These are phyloP conservation scores for Tripidium arundinaceum DNA, from an alignment of 202 grass and related monocot species.

Conservation along the genomic window DNA sequence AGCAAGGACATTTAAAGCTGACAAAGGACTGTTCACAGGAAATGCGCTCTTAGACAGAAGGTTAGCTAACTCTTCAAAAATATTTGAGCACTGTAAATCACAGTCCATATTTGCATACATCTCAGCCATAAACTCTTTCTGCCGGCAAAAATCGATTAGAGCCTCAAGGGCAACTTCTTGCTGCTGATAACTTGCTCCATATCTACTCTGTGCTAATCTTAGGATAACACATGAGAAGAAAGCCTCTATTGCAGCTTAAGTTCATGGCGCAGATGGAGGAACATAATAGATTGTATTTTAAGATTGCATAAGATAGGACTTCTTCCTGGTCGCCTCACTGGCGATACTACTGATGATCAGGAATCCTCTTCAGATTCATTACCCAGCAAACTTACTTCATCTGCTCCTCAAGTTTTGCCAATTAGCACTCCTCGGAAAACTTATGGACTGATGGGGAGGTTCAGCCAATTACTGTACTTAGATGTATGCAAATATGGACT, in stretches of 20 bases:
- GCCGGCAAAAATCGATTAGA: slow-evolving; percentile 92
- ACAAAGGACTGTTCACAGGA: slow-evolving; percentile 84
- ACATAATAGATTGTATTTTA: too few relatives aligned
- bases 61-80: slow-evolving; percentile 92
- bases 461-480: too few relatives aligned
- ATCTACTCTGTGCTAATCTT: slow-evolving; percentile 72
- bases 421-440: too few relatives aligned
- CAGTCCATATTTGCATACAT: slow-evolving; percentile 99
- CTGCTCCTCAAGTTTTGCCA: too few relatives aligned
- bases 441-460: too few relatives aligned
- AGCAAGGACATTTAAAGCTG: slow-evolving; percentile 89
- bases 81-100: slow-evolving; percentile 83
- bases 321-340: too few relatives aligned
- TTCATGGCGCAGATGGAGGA: slow-evolving; percentile 75
- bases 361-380: too few relatives aligned
- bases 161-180: slow-evolving; percentile 94
- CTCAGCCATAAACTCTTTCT: slow-evolving; percentile 96
- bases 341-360: too few relatives aligned
- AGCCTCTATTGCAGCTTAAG: slow-evolving; percentile 94
- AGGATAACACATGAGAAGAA: slow-evolving; percentile 97
- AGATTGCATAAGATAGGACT: too few relatives aligned
- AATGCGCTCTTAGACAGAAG: slow-evolving; percentile 97
- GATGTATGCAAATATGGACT: slow-evolving; percentile 99
- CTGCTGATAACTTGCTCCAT: slow-evolving; percentile 94
- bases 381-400: too few relatives aligned